These are phyloP conservation scores for Cercophora samala DNA, from an alignment of 495 filamentous ascomycete genomes.

Conservation along the genomic window DNA sequence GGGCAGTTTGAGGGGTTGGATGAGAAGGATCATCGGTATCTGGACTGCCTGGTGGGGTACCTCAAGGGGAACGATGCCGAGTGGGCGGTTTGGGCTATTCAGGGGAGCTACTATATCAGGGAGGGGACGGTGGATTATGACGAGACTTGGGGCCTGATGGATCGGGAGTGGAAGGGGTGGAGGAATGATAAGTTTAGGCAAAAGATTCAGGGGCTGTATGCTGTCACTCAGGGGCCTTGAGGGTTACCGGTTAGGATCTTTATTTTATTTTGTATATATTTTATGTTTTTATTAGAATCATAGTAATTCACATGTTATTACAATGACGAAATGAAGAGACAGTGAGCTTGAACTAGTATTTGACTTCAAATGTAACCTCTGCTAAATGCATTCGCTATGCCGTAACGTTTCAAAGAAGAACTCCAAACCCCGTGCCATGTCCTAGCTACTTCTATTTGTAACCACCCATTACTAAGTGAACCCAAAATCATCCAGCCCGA, in stretches of 20 bases:
- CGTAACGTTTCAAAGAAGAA: neutral
- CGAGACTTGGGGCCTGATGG: conserved; percentile 46
- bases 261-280: conserved; percentile 10
- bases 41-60: conserved; percentile 44
- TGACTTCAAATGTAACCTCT: neutral
- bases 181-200: conserved; percentile 40
- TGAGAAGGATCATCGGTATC: conserved; percentile 37
- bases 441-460: neutral
- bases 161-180: conserved; percentile 43
- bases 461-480: neutral
- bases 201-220: conserved; percentile 40
- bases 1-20: conserved; percentile 30
- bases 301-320: too few species aligned
- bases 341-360: neutral
- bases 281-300: neutral
- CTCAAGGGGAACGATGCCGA: conserved; percentile 48
- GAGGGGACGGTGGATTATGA: conserved; percentile 41
- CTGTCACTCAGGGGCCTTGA: conserved; percentile 45
- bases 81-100: conserved; percentile 50
- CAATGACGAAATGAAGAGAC: too few species aligned
- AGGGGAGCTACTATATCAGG: conserved; percentile 50
- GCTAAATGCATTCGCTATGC: neutral
- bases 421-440: neutral
- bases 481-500: neutral
- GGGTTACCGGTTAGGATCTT: neutral